Conservation (phyloP, 2,329 filamentous ascomycete species). For the Graphium sp. region DNA sequence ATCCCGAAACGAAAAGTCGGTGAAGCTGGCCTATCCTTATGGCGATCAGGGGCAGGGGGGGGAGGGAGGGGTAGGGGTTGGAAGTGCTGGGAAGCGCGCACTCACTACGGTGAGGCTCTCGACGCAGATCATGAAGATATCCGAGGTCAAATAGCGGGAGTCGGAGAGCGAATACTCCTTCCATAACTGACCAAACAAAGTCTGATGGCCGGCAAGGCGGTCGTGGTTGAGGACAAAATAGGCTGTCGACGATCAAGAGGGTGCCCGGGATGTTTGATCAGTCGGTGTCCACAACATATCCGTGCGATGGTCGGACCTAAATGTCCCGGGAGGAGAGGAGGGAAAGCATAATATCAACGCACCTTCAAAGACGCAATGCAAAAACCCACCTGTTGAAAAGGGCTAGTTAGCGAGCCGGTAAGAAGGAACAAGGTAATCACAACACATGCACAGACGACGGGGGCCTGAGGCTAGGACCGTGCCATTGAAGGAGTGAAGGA, state of each 20-base stretch:
- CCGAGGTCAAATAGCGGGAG: slow-evolving; percentile 68
- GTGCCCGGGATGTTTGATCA: slow-evolving; percentile 2
- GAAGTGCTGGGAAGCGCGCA: background rate
- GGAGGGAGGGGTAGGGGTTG: background rate
- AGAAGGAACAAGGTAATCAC: background rate
- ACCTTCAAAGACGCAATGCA: slow-evolving; percentile 77
- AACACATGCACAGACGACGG: background rate
- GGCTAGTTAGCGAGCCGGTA: slow-evolving; percentile 5
- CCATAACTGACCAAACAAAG: slow-evolving; percentile 73
- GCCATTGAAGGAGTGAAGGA: too few relatives aligned
- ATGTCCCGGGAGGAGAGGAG: background rate
- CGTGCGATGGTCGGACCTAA: background rate
- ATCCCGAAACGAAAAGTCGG: background rate
- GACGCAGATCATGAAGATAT: slow-evolving; percentile 74
- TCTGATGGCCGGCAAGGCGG: slow-evolving; percentile 48
- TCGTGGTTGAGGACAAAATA: slow-evolving; percentile 63
- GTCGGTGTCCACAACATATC: background rate
- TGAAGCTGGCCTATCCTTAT: background rate
- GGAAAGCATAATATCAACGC: slow-evolving; percentile 6
- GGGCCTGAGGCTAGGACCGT: too few relatives aligned
- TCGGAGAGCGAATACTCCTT: slow-evolving; percentile 84
- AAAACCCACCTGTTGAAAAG: slow-evolving; percentile 33
- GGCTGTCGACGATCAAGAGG: slow-evolving; percentile 26
- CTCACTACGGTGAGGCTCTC: slow-evolving; percentile 66
- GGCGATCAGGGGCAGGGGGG: background rate